These are phyloP conservation scores for Neophaeococcomyces aloes DNA, from an alignment of 2,329 filamentous ascomycete species.

Conservation along the genomic window DNA sequence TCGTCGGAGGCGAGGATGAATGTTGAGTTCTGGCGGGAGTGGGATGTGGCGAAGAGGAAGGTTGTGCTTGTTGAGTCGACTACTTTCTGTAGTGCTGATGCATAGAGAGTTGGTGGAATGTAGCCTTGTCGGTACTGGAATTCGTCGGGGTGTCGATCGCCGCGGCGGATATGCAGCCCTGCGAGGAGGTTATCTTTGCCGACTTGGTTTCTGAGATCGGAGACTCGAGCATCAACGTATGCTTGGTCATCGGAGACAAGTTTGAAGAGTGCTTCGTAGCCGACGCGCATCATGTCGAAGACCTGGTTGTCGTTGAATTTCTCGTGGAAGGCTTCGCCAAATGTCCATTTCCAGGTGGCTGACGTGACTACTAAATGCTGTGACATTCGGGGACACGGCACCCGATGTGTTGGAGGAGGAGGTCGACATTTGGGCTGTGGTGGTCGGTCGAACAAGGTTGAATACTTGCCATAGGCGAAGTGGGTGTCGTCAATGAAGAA, in stretches of 20 bases:
- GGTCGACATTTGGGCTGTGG: constrained; percentile 60
- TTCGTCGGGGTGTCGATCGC: constrained; percentile 67
- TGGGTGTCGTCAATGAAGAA: constrained; percentile 80
- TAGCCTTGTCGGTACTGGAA: constrained; percentile 68
- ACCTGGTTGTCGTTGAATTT: constrained; percentile 50
- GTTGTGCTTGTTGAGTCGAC: constrained; percentile 35
- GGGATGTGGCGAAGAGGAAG: constrained; percentile 9
- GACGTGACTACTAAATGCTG: constrained; percentile 64
- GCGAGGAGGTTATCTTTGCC: constrained; percentile 47
- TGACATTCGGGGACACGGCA: constrained; percentile 69
- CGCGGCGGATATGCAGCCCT: constrained; percentile 69
- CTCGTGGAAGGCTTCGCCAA: constrained; percentile 49
- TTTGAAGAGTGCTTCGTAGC: constrained; percentile 65
- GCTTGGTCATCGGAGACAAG: constrained; percentile 54
- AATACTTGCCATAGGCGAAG: constrained; percentile 72
- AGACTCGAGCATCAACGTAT: constrained; percentile 53
- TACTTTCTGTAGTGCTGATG: constrained; percentile 47
- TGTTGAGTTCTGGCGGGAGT: constrained; percentile 10
- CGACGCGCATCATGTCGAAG: constrained; percentile 56
- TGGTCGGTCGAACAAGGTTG: constrained; percentile 54
- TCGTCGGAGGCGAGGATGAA: constrained; percentile 69
- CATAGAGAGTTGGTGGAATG: constrained; percentile 61
- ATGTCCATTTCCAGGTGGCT: constrained; percentile 54
- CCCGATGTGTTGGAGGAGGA: constrained; percentile 62
- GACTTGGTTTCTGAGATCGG: constrained; percentile 40